Percentiles rank a stretch among this genome's conserved stretches.
Conservation (phyloP, 2,329 filamentous ascomycete genomes). For the Podosphaera xanthii region DNA sequence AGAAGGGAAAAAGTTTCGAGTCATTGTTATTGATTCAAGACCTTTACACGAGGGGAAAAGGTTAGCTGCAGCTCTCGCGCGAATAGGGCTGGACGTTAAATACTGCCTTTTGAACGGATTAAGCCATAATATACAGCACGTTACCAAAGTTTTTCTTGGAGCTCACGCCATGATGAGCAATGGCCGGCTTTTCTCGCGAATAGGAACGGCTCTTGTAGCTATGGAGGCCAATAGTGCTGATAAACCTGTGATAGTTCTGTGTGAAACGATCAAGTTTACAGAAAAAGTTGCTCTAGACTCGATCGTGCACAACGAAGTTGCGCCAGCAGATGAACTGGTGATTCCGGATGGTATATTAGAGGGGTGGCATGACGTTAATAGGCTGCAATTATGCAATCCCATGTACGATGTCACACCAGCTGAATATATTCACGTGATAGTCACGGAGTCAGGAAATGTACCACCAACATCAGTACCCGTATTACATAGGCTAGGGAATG, state of each 20-base stretch:
- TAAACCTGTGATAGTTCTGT: conserved; percentile 69
- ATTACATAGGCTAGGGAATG: conserved; percentile 35
- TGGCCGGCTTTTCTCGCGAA: conserved; percentile 67
- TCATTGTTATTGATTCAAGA: conserved; percentile 62
- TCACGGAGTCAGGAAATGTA: conserved; percentile 75
- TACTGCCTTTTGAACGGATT: conserved; percentile 67
- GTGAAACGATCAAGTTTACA: conserved; percentile 89
- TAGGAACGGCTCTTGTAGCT: conserved; percentile 70
- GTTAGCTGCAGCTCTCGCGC: conserved; percentile 46
- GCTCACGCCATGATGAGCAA: conserved; percentile 93
- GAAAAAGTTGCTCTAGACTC: conserved; percentile 76
- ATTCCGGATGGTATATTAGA: conserved; percentile 20
- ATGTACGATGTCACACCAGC: conserved; percentile 85
- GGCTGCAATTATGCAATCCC: conserved; percentile 44
- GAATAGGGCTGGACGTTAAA: conserved; percentile 47
- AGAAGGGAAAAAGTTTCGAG: conserved; percentile 52
- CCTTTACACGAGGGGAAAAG: conserved; percentile 47
- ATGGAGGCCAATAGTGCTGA: conserved; percentile 56
- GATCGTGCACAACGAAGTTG: conserved; percentile 85
- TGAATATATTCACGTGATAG: conserved; percentile 66
- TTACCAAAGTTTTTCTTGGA: conserved; percentile 46
- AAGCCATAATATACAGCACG: conserved; percentile 46
- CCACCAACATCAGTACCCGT: conserved; percentile 70
- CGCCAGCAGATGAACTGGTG: conserved; percentile 42
- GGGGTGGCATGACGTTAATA: conserved; percentile 33